Evolutionary conservation across 148 eudicot species (phyloP), one percentile per base, ranked within the genome.

Genomic region (Vaccinium corymbosum): DNA sequence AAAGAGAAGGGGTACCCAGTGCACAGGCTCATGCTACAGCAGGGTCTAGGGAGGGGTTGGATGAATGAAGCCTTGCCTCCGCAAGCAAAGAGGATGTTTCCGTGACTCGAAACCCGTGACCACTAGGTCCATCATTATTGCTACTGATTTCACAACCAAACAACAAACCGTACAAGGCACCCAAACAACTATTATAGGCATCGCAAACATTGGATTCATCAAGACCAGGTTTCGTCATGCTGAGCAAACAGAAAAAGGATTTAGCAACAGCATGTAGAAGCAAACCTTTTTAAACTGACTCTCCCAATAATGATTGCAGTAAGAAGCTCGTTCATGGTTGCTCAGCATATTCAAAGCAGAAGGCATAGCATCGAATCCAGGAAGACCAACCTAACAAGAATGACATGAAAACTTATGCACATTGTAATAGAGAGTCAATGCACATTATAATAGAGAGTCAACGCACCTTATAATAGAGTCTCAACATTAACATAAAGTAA

Each of bases 321-420:
- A 97, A 32, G 99, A 94, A 74, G 97, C 99, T 52, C 99, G 92
- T 68, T 97, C 98, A 84, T 93, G 98, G 90, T 97, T 97, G 91
- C 93, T 92, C 80, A 97, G 91, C 98, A 95, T 93, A 88, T 97
- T 89, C 83, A 97, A 89, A 81, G 99, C 96, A 85, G 99, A 94
- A 73, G 99, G 98, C 99, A 97, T 92, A 32, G 99, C 92, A 86
- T 97, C 99, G 80, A 94, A 97, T 75, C 99, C 99, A 80, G 99
- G 99, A 89, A 97, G 93, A 66, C 99, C 98, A 92, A 97, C 91
- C 99, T 97, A 80, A 78, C 56, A 80, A 73, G 38, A 76, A 59
- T 80, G 75, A 84, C 68, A 81, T 50, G 70, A 59, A 81, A 9
- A 84, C 29, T 53, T 77, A 12, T n/a, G 38, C 16, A n/a, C 74